Evolutionary conservation across 2,329 filamentous ascomycete species (phyloP).

Genomic region (Microdochium trichocladiopsis): DNA sequence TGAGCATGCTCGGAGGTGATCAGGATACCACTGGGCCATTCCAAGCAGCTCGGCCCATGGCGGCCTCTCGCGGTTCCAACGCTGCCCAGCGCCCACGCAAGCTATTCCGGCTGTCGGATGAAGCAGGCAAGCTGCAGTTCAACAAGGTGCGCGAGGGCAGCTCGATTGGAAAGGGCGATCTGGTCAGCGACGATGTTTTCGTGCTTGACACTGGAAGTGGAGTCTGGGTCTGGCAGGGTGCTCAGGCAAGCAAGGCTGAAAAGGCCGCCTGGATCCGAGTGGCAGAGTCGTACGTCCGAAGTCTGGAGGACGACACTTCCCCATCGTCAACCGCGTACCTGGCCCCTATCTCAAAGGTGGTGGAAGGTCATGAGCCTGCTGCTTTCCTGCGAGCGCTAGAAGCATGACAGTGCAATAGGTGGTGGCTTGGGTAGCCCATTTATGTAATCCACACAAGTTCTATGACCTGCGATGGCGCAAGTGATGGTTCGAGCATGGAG

Average conservation of each 20-base stretch:
- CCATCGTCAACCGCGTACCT: slow-evolving; percentile 28
- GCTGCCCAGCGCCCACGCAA: slow-evolving; percentile 24
- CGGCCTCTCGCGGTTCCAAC: slow-evolving; percentile 15
- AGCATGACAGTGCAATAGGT: slow-evolving; percentile 5
- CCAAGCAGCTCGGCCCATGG: slow-evolving; percentile 9
- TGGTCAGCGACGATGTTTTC: slow-evolving; percentile 56
- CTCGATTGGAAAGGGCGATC: slow-evolving; percentile 34
- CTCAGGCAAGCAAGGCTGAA: slow-evolving; percentile 48
- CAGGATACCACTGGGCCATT: slow-evolving; percentile 25
- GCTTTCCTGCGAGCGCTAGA: slow-evolving; percentile 42
- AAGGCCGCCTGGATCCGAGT: slow-evolving; percentile 54
- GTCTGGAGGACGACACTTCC: slow-evolving; percentile 24
- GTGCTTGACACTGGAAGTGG: slow-evolving; percentile 48
- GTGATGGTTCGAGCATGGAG: too few species aligned
- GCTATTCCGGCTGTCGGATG: slow-evolving; percentile 58
- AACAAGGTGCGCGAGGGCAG: slow-evolving; percentile 49
- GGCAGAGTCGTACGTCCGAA: slow-evolving; percentile 46
- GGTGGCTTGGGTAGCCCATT: background rate
- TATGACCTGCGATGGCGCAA: too few species aligned
- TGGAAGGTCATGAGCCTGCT: slow-evolving; percentile 46
- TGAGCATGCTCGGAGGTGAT: slow-evolving; percentile 47
- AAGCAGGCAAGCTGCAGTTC: slow-evolving; percentile 49
- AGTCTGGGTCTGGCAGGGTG: slow-evolving; percentile 63
- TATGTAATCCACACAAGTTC: too few species aligned
- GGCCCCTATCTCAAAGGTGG: slow-evolving; percentile 49